Evolutionary conservation across 352 stramenopile genomes (phyloP), one percentile per base, ranked within the genome.

Genomic region (Pythium utonaiense): DNA sequence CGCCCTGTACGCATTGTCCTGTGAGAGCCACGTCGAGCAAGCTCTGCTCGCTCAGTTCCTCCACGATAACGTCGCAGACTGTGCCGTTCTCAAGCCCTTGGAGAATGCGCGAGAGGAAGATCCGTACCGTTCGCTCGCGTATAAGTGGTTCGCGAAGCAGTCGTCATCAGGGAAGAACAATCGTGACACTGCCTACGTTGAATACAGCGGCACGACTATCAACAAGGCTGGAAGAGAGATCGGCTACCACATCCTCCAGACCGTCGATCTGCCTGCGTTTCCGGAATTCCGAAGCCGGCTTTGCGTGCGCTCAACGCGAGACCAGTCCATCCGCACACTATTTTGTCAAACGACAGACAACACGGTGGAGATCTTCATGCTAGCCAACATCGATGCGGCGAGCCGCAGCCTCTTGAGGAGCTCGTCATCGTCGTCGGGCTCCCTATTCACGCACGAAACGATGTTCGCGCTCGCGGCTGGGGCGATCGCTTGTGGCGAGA

Each of bases 181-280:
- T 63, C 65, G 69, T 6, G 60, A 74, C 53, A 66, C 64, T 22
- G 42, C 78, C 38, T 78, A 74, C 54, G 54, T 83, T 30, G 66
- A 80, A 56, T 78, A 68, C 66, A 78, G 62, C 16, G 74, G 74
- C 25, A 71, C 77, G 60, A 76, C 64, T 12, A 44, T 38, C 40
- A 64, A 60, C 0, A 65, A 65, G 3, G 73, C 55, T 13, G 69
- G 69, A n/a, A 68, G 78, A 38, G 62, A 24, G 17, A 31, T 80
- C 27, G 71, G 74, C 22, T 82, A 78, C 61, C 74, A 79, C 61
- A 55, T 82, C 41, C 74, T 79, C 48, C 71, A 79, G 42, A 66
- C 71, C 12, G 66, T 80, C 25, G 65, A 75, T 25, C 24, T 80
- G 16, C 10, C 36, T 1, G 36, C 9, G 8, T 60, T 60, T 27